phyloP scores from a whole-genome alignment of 1,284 basidiomycete genomes.

The Bjerkandera adusta region DNA sequence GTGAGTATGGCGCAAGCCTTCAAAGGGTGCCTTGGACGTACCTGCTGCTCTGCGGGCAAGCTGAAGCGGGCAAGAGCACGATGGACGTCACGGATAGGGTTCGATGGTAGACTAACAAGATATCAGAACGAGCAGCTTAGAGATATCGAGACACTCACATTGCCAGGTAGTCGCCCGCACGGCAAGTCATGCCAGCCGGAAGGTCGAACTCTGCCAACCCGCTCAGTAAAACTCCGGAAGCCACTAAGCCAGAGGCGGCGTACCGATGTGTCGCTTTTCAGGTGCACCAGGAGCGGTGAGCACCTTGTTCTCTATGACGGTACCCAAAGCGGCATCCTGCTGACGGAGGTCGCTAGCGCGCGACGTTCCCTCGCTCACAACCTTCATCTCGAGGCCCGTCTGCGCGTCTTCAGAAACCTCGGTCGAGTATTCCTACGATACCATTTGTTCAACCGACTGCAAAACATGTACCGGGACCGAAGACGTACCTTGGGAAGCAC shows the following conservation, averaged over 20 bases:
- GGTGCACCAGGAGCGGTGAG: conserved; percentile 39
- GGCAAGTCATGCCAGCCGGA: conserved; percentile 39
- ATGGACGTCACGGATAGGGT: conserved; percentile 38
- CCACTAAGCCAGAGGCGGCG: neutral
- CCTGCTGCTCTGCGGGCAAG: conserved; percentile 42
- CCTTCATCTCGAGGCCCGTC: conserved; percentile 30
- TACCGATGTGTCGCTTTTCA: conserved; percentile 44
- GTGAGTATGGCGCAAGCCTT: neutral
- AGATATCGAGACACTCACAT: conserved; percentile 31
- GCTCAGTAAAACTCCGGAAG: conserved; percentile 26
- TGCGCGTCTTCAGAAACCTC: conserved; percentile 17
- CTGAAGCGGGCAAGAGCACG: conserved; percentile 38
- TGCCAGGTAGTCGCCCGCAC: conserved; percentile 49
- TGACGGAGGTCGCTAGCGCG: conserved; percentile 39
- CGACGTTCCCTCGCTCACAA: conserved; percentile 33
- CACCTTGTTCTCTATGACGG: conserved; percentile 38
- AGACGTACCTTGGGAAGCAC: conserved; percentile 31
- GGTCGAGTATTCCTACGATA: conserved; percentile 31
- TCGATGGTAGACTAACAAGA: conserved; percentile 35
- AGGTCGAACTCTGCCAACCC: conserved; percentile 37
- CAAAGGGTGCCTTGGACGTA: conserved; percentile 12
- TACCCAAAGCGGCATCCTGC: conserved; percentile 37
- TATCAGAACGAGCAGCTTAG: neutral
- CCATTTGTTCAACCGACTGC: neutral
- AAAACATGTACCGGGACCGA: neutral